Evolutionary conservation across 805 yeast species (phyloP).

Genomic region (Kluyveromyces wickerhamii): DNA sequence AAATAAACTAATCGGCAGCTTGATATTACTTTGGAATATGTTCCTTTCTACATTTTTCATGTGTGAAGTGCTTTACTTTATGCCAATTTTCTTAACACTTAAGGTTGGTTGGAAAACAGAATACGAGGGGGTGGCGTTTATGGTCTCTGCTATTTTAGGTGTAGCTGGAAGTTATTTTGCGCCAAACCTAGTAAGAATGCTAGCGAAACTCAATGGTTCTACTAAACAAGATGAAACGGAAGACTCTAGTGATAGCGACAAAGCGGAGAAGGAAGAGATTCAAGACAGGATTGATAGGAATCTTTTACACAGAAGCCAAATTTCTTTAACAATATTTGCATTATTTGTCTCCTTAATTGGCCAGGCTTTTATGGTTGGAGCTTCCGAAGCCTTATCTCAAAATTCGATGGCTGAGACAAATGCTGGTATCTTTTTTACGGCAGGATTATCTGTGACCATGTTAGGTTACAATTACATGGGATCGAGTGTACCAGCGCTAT

Average conservation of each 20-base stretch:
- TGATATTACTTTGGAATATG: slow-evolving; percentile 7
- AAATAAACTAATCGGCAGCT: slow-evolving; percentile 3
- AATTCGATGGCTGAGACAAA: slow-evolving; percentile 4
- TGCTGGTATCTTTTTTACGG: slow-evolving; percentile 7
- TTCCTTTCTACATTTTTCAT: slow-evolving; percentile 7
- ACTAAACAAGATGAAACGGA: not conserved
- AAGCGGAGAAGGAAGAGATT: not conserved
- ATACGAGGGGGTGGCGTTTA: slow-evolving; percentile 7
- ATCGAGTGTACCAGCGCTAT: slow-evolving; percentile 7
- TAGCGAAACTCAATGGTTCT: not conserved
- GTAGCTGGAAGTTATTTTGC: slow-evolving; percentile 8
- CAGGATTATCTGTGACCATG: slow-evolving; percentile 7
- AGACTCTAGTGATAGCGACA: slow-evolving; percentile 5
- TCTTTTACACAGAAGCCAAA: slow-evolving; percentile 3
- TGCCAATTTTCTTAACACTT: slow-evolving; percentile 7
- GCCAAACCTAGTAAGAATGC: slow-evolving; percentile 3
- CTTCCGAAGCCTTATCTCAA: slow-evolving; percentile 5
- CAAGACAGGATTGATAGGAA: not conserved
- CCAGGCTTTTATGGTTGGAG: slow-evolving; percentile 8
- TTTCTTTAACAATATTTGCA: slow-evolving; percentile 6
- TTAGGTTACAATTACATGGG: slow-evolving; percentile 7
- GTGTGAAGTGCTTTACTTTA: slow-evolving; percentile 8
- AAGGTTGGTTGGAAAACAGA: slow-evolving; percentile 5
- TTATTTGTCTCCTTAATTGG: slow-evolving; percentile 5
- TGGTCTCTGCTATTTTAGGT: slow-evolving; percentile 7